Conservation (phyloP, 1,139 yeast species). For the Kazachstania sp. region DNA sequence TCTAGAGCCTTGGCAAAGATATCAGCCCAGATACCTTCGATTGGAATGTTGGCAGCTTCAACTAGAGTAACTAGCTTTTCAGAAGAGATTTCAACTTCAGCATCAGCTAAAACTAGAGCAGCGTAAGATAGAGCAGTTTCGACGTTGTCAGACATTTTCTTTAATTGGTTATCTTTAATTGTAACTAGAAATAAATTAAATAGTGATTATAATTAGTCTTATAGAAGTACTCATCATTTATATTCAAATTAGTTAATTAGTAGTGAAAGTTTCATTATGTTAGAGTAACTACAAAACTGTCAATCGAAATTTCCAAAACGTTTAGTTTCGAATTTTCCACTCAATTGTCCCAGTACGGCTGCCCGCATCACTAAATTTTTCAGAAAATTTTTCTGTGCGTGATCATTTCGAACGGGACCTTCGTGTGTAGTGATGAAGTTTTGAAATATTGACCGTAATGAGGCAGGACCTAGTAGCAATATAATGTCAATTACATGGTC, state of each 20-base stretch:
- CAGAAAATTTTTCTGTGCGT: conserved; percentile 5
- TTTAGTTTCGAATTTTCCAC: background rate
- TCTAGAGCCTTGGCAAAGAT: conserved; percentile 74
- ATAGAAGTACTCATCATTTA: too few relatives aligned
- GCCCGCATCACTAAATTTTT: background rate
- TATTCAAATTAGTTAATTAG: too few relatives aligned
- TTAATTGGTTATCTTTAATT: conserved; percentile 37
- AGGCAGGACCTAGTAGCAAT: too few relatives aligned
- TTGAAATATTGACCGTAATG: too few relatives aligned
- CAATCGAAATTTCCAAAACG: conserved; percentile 46
- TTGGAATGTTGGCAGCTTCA: conserved; percentile 57
- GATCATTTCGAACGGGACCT: conserved; percentile 4
- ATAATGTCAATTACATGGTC: too few relatives aligned
- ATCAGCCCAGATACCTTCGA: conserved; percentile 74
- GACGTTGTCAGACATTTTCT: conserved; percentile 48
- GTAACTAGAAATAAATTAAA: conserved; percentile 37
- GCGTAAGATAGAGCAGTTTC: conserved; percentile 84
- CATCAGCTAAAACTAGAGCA: conserved; percentile 77
- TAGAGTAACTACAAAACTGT: background rate
- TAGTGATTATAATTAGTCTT: too few relatives aligned
- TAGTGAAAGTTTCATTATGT: too few relatives aligned
- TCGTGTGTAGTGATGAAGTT: background rate
- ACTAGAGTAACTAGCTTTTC: conserved; percentile 67
- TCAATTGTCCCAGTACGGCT: too few relatives aligned
- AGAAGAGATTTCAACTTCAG: conserved; percentile 69